A percentile compares a stretch with the other conserved stretches of the same genome.
Evolutionary conservation across 768 basidiomycete genomes (phyloP).

Genomic region (Boletales sp.): DNA sequence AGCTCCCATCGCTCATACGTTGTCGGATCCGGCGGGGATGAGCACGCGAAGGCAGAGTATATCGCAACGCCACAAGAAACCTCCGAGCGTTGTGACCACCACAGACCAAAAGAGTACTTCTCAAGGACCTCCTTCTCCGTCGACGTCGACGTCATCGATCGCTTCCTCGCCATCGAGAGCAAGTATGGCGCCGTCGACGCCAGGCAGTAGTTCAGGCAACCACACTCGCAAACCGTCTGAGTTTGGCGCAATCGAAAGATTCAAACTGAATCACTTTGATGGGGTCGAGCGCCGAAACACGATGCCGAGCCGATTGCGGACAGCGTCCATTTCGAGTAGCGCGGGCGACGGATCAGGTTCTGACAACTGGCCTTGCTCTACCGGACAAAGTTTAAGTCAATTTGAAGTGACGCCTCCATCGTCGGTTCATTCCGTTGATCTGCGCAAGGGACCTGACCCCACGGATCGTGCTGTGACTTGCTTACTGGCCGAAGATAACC

Average conservation of each 20-base stretch:
- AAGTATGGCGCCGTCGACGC: conserved; percentile 67
- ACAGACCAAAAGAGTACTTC: conserved; percentile 57
- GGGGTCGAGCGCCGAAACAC: conserved; percentile 74
- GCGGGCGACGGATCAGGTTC: conserved; percentile 76
- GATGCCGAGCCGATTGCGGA: conserved; percentile 84
- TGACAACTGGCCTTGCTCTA: conserved; percentile 64
- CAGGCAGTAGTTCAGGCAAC: conserved; percentile 49
- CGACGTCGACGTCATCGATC: conserved; percentile 87
- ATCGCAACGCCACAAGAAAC: conserved; percentile 78
- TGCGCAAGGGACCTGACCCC: conserved; percentile 74
- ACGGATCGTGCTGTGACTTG: conserved; percentile 89
- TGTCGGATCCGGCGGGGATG: conserved; percentile 57
- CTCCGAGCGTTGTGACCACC: conserved; percentile 71
- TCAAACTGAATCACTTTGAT: conserved; percentile 81
- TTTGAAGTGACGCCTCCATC: conserved; percentile 70
- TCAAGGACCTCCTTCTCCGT: conserved; percentile 87
- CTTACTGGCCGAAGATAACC: conserved; percentile 94
- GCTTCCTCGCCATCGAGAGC: conserved; percentile 85
- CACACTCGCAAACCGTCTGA: conserved; percentile 89
- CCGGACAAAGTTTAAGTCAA: conserved; percentile 50
- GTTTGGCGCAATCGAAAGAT: conserved; percentile 80
- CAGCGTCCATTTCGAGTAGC: conserved; percentile 83
- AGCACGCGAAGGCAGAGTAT: conserved; percentile 74
- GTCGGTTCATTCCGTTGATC: conserved; percentile 80
- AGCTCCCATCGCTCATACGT: conserved; percentile 68